A percentile compares a stretch with the other conserved stretches of the same genome.
phyloP scores from a whole-genome alignment of 208 protist genomes.

The Trypanosoma lewisi region DNA sequence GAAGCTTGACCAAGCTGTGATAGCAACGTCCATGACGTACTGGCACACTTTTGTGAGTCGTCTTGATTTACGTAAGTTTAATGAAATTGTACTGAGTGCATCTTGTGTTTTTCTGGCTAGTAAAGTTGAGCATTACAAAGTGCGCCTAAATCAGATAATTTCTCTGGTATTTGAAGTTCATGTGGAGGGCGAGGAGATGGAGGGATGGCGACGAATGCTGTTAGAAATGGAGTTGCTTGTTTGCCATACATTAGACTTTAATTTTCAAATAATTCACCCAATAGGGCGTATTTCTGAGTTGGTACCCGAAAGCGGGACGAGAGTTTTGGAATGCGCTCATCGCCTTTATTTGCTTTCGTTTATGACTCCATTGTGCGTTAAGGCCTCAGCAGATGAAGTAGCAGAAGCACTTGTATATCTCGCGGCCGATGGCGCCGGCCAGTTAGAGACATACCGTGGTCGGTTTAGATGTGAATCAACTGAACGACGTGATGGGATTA shows the following conservation, averaged over 20 bases:
- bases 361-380: conserved; percentile 64
- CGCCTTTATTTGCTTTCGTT: conserved; percentile 69
- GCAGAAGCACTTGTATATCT: conserved; percentile 54
- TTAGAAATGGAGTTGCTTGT: conserved; percentile 77
- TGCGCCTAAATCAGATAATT: conserved; percentile 62
- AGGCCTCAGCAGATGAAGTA: conserved; percentile 40
- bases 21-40: conserved; percentile 77
- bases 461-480: conserved; percentile 21
- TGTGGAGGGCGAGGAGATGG: conserved; percentile 31
- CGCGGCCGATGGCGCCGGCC: conserved; percentile 30
- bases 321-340: conserved; percentile 45
- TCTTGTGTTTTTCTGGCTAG: conserved; percentile 81
- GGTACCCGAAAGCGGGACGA: conserved; percentile 26
- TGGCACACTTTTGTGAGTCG: conserved; percentile 77
- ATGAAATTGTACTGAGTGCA: conserved; percentile 71
- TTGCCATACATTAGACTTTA: conserved; percentile 69
- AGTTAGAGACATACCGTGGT: conserved; percentile 27
- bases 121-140: conserved; percentile 84
- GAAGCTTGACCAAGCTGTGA: conserved; percentile 50
- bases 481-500: conserved; percentile 56
- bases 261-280: conserved; percentile 76
- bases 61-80: conserved; percentile 52
- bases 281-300: conserved; percentile 41
- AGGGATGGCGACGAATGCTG: conserved; percentile 57
- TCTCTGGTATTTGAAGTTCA: conserved; percentile 61